Evolutionary conservation across 108 stramenopile genomes (phyloP).

Genomic region (Nannochloropsis salina): DNA sequence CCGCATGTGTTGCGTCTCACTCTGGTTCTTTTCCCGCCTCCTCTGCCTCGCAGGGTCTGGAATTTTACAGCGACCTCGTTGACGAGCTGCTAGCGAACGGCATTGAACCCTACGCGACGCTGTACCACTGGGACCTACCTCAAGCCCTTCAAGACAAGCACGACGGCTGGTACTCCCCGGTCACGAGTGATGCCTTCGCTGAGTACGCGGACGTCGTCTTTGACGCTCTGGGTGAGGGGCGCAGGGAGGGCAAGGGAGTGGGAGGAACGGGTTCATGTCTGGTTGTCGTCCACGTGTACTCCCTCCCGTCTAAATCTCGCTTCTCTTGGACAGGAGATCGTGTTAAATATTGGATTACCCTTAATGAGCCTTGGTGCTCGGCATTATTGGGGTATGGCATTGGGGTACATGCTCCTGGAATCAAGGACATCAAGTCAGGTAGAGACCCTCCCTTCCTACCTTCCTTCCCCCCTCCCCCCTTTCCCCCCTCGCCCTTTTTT

Average conservation of each 20-base stretch:
- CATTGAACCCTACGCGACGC: constrained; percentile 77
- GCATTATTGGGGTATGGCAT: constrained; percentile 73
- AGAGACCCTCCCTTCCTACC: constrained; percentile 31
- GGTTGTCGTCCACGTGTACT: constrained; percentile 60
- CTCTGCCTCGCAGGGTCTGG: constrained; percentile 54
- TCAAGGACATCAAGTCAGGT: constrained; percentile 8
- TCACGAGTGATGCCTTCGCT: constrained; percentile 64
- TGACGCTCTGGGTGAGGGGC: constrained; percentile 67
- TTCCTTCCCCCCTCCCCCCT: neutral
- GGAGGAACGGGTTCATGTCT: constrained; percentile 67
- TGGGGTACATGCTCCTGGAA: constrained; percentile 78
- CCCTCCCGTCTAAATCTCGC: constrained; percentile 47
- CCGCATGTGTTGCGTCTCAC: neutral
- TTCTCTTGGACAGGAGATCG: constrained; percentile 56
- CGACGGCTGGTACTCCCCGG: neutral
- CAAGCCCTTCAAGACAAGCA: constrained; percentile 62
- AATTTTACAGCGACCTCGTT: constrained; percentile 67
- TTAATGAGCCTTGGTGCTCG: constrained; percentile 84
- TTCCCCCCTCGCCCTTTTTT: neutral
- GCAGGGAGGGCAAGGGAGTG: constrained; percentile 74
- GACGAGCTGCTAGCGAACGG: constrained; percentile 63
- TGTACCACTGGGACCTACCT: constrained; percentile 94
- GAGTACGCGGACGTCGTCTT: constrained; percentile 69
- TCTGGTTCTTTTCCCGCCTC: neutral
- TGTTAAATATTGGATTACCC: constrained; percentile 63